These are phyloP conservation scores for Ambrosia trifida DNA, from an alignment of 129 eudicot species.

Conservation along the genomic window DNA sequence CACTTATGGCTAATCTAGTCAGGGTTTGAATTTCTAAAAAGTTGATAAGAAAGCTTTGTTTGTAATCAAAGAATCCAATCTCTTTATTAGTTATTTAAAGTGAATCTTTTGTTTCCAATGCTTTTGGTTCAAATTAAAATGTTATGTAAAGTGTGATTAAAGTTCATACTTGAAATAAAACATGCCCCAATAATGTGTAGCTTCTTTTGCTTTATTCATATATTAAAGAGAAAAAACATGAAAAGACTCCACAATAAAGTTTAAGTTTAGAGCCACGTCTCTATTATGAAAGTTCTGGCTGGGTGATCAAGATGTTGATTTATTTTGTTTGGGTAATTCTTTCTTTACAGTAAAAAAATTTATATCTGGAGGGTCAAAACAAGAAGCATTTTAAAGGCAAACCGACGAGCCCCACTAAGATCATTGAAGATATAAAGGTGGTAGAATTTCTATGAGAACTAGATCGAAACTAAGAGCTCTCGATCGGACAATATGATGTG, in stretches of 20 bases:
- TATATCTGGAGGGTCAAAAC: too few relatives aligned
- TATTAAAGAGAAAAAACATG: neutral
- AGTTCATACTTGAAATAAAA: neutral
- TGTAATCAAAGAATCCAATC: neutral
- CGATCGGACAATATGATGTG: too few relatives aligned
- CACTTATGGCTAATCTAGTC: neutral
- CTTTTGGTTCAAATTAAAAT: neutral
- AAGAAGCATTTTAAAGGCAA: too few relatives aligned
- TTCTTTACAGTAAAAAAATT: too few relatives aligned
- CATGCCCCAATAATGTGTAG: neutral
- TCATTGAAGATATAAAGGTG: too few relatives aligned
- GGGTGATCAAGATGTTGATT: neutral
- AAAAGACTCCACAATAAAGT: neutral
- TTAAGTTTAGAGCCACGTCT: neutral
- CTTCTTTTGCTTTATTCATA: neutral
- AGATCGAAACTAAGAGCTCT: too few relatives aligned
- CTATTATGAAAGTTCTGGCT: slow-evolving; percentile 2
- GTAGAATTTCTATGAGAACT: too few relatives aligned
- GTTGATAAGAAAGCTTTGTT: neutral
- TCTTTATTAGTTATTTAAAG: neutral
- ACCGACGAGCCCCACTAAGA: too few relatives aligned
- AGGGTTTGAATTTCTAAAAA: too few relatives aligned
- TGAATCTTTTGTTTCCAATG: neutral
- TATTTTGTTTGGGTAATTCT: neutral
- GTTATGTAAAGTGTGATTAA: neutral